Evolutionary conservation across 352 stramenopile genomes (phyloP).

Genomic region (Pythium dissotocum): DNA sequence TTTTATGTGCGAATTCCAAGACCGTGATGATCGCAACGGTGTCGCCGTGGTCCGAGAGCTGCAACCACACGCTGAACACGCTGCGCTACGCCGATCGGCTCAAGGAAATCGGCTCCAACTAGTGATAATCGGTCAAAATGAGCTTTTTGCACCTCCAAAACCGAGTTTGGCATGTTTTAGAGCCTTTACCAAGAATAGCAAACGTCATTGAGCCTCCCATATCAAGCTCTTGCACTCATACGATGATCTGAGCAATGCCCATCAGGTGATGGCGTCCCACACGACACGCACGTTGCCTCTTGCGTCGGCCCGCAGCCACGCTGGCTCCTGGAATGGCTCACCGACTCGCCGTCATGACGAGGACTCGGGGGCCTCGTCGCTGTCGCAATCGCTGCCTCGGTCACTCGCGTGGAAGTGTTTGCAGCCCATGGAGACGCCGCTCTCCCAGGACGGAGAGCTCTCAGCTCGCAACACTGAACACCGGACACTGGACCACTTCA

Average conservation of each 20-base stretch:
- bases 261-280: not conserved
- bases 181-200: constrained; percentile 1
- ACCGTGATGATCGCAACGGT: constrained; percentile 96
- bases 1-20: constrained; percentile 90
- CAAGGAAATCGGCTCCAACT: constrained; percentile 79
- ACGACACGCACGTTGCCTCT: not conserved
- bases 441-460: constrained; percentile 29
- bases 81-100: constrained; percentile 95
- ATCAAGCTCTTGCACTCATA: not conserved
- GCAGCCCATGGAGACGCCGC: constrained; percentile 21
- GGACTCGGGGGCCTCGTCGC: not conserved
- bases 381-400: not conserved
- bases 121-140: not conserved
- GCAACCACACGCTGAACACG: constrained; percentile 97
- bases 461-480: constrained; percentile 31
- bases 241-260: not conserved
- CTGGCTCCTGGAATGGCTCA: not conserved
- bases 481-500: constrained; percentile 25
- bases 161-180: not conserved
- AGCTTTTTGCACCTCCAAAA: not conserved
- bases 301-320: not conserved
- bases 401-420: constrained; percentile 14
- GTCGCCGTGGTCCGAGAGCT: constrained; percentile 91
- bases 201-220: not conserved
- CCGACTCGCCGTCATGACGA: not conserved